phyloP scores from a whole-genome alignment of 805 yeast species.

The Lachancea sp. region DNA sequence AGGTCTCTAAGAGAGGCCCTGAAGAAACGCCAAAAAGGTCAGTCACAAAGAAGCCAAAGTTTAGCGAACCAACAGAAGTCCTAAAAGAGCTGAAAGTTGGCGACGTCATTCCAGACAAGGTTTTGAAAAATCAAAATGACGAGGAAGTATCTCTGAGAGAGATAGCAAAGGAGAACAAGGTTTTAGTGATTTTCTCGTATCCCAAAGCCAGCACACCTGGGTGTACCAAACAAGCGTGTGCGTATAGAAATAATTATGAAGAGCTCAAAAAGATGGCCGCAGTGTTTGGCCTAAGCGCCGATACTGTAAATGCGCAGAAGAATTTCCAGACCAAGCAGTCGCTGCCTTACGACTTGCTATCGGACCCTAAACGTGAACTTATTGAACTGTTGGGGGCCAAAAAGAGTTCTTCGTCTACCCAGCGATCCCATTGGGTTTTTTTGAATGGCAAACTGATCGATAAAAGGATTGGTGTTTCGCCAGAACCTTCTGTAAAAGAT shows the following conservation, averaged over 20 bases:
- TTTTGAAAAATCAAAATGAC: constrained; percentile 64
- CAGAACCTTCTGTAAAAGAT: constrained; percentile 52
- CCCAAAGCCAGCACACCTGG: constrained; percentile 96
- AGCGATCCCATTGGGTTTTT: constrained; percentile 90
- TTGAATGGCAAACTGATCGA: constrained; percentile 59
- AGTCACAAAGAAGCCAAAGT: constrained; percentile 22
- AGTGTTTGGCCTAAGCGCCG: constrained; percentile 80
- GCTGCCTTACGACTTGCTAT: constrained; percentile 65
- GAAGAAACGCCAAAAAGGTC: constrained; percentile 14
- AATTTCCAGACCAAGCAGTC: constrained; percentile 66
- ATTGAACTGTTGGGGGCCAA: constrained; percentile 77
- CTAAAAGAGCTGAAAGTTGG: constrained; percentile 41
- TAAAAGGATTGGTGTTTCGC: constrained; percentile 39
- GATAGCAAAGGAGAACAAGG: constrained; percentile 35
- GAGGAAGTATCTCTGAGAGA: constrained; percentile 46
- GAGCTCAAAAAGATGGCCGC: constrained; percentile 36
- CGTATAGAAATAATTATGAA: constrained; percentile 64
- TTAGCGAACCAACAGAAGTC: constrained; percentile 7
- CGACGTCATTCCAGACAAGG: constrained; percentile 59
- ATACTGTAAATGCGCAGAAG: constrained; percentile 70
- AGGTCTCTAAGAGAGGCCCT: constrained; percentile 12
- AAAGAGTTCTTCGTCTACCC: constrained; percentile 67
- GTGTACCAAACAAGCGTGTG: constrained; percentile 91
- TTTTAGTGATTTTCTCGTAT: constrained; percentile 63
- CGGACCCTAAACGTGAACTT: constrained; percentile 67